Evolutionary conservation across 148 eudicot genomes (phyloP).

Genomic region (Salicornia ramosissima): DNA sequence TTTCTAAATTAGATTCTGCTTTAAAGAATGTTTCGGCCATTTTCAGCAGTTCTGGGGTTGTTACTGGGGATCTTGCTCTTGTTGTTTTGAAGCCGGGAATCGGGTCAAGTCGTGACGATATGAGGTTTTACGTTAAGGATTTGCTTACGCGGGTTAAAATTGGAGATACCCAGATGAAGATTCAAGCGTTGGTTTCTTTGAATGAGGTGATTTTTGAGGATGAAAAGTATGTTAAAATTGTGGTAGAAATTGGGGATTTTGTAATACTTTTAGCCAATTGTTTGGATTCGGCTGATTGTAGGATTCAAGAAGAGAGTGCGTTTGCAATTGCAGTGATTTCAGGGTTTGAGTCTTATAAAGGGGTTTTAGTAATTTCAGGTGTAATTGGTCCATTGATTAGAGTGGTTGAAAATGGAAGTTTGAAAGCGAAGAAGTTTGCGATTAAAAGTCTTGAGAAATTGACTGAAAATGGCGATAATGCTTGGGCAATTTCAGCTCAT

Average conservation of each 20-base stretch:
- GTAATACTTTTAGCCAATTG: conserved; percentile 37
- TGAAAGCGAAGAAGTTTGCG: conserved; percentile 39
- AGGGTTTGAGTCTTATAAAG: conserved; percentile 33
- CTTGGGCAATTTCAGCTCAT: conserved; percentile 86
- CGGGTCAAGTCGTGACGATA: conserved; percentile 50
- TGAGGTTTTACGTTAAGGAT: conserved; percentile 61
- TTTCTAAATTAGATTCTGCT: conserved; percentile 40
- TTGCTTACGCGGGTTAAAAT: conserved; percentile 60
- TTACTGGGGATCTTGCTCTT: conserved; percentile 46
- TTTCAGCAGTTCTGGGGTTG: conserved; percentile 34
- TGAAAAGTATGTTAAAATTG: conserved; percentile 58
- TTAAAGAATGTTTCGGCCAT: conserved; percentile 34
- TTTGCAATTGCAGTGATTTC: conserved; percentile 38
- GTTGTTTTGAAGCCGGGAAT: conserved; percentile 52
- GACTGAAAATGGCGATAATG: conserved; percentile 75
- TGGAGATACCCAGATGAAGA: conserved; percentile 55
- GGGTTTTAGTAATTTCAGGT: conserved; percentile 43
- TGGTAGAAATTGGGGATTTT: conserved; percentile 43
- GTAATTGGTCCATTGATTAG: conserved; percentile 58
- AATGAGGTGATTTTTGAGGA: conserved; percentile 55
- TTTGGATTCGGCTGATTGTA: conserved; percentile 43
- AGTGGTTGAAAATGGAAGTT: conserved; percentile 54
- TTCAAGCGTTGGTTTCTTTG: conserved; percentile 48
- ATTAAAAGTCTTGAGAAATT: conserved; percentile 48
- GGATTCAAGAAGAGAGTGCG: conserved; percentile 55